Evolutionary conservation across 2,329 filamentous ascomycete genomes (phyloP).

Genomic region (Onygenales sp.): DNA sequence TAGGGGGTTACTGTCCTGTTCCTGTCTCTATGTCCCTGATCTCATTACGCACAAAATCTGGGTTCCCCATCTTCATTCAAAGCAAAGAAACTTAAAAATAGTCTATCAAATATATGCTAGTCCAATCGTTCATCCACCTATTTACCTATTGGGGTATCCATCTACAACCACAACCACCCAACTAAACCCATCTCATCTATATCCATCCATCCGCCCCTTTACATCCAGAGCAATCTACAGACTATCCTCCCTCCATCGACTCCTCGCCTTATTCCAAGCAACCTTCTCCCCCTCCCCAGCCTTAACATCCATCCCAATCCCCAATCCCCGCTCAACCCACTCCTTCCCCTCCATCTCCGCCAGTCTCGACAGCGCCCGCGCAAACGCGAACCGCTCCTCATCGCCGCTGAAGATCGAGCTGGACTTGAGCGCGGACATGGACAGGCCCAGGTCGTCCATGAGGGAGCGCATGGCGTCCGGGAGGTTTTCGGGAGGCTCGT

Average conservation of each 20-base stretch:
- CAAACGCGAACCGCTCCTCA: constrained; percentile 94
- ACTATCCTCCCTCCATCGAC: constrained; percentile 42
- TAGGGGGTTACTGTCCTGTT: no score
- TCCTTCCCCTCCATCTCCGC: constrained; percentile 89
- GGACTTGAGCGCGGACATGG: constrained; percentile 73
- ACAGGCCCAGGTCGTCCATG: constrained; percentile 81
- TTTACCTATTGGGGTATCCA: no score
- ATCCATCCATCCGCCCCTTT: background rate
- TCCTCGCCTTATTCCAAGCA: constrained; percentile 40
- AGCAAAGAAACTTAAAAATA: no score
- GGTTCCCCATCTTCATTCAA: no score
- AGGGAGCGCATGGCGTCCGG: constrained; percentile 66
- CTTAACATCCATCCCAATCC: constrained; percentile 34
- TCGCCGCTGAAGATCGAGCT: constrained; percentile 85
- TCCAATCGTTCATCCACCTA: no score
- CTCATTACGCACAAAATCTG: no score
- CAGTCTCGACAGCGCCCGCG: constrained; percentile 71
- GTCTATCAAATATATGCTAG: no score
- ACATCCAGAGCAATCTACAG: constrained; percentile 18
- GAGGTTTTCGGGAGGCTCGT: constrained; percentile 42
- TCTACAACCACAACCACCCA: no score
- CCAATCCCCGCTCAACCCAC: constrained; percentile 77
- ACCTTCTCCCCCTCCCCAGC: constrained; percentile 33
- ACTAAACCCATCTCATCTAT: background rate
- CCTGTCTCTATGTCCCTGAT: no score